phyloP scores from a whole-genome alignment of 2,329 filamentous ascomycete species.

The Aspergillus tubingensis region DNA sequence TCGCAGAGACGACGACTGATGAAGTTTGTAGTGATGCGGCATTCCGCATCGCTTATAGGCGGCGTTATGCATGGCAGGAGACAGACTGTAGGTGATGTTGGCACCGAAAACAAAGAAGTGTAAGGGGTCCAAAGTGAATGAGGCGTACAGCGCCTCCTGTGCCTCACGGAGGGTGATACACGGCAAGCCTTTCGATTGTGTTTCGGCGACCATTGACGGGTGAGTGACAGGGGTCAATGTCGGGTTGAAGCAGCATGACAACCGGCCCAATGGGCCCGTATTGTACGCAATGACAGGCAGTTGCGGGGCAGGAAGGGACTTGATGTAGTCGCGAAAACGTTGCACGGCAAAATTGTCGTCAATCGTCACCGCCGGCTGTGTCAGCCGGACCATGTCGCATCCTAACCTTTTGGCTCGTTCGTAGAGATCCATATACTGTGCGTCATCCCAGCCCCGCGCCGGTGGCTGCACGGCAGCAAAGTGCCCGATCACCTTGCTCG shows the following conservation, averaged over 20 bases:
- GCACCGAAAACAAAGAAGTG: conserved; percentile 74
- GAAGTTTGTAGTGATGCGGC: conserved; percentile 66
- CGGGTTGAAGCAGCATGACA: conserved; percentile 67
- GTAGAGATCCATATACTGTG: conserved; percentile 59
- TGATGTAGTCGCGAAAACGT: conserved; percentile 55
- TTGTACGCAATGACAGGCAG: conserved; percentile 66
- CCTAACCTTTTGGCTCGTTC: conserved; percentile 58
- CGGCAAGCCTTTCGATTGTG: conserved; percentile 47
- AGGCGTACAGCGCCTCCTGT: conserved; percentile 65
- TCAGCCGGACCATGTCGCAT: conserved; percentile 65
- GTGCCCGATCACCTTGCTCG: conserved; percentile 64
- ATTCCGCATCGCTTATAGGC: conserved; percentile 68
- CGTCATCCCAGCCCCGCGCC: conserved; percentile 58
- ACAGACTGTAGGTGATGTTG: conserved; percentile 70
- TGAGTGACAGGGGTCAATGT: conserved; percentile 64
- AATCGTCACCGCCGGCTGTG: conserved; percentile 57
- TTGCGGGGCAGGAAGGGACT: conserved; percentile 44
- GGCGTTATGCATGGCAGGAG: conserved; percentile 75
- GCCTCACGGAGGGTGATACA: conserved; percentile 64
- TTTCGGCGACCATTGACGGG: conserved; percentile 47
- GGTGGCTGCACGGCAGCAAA: conserved; percentile 48
- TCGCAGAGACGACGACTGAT: conserved; percentile 63
- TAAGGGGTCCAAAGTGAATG: conserved; percentile 68
- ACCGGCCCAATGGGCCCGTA: conserved; percentile 62
- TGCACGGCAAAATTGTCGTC: conserved; percentile 65